A percentile compares a stretch with the other conserved stretches of the same genome.
These are phyloP conservation scores for Phytophthora vignae DNA, from an alignment of 352 stramenopile species.

Conservation along the genomic window DNA sequence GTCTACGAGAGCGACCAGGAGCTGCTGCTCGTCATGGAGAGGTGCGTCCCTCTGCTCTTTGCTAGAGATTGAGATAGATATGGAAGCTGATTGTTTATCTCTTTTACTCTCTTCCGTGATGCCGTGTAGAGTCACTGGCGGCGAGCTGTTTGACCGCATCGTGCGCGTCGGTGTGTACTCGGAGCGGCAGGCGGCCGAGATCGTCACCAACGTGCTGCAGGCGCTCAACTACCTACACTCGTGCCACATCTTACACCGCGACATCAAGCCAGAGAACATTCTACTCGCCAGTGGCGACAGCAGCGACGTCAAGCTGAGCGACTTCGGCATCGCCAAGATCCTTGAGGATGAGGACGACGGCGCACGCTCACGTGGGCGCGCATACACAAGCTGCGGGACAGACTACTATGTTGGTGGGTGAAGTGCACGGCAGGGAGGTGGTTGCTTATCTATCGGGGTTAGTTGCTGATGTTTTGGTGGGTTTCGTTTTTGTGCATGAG, in stretches of 20 bases:
- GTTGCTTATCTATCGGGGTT: not conserved
- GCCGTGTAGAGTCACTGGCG: slow-evolving; percentile 71
- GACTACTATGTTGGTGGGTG: slow-evolving; percentile 88
- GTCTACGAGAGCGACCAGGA: slow-evolving; percentile 90
- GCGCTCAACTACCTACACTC: slow-evolving; percentile 82
- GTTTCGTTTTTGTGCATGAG: slow-evolving; percentile 4
- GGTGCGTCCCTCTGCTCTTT: slow-evolving; percentile 36
- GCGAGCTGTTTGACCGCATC: slow-evolving; percentile 87
- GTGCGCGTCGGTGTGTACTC: slow-evolving; percentile 85
- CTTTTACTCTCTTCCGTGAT: slow-evolving; percentile 1
- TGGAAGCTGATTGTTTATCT: not conserved
- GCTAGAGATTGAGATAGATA: not conserved
- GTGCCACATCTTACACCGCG: slow-evolving; percentile 83
- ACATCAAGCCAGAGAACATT: slow-evolving; percentile 90
- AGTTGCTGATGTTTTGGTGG: slow-evolving; percentile 6
- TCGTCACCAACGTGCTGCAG: slow-evolving; percentile 75
- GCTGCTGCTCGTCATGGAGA: slow-evolving; percentile 89
- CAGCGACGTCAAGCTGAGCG: slow-evolving; percentile 80
- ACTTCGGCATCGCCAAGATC: slow-evolving; percentile 89
- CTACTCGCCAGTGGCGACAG: slow-evolving; percentile 79
- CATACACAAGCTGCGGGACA: slow-evolving; percentile 89
- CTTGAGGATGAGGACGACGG: slow-evolving; percentile 83
- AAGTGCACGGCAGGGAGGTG: not conserved
- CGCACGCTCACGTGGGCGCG: slow-evolving; percentile 67
- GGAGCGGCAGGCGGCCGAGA: slow-evolving; percentile 80